Percentiles rank a stretch among this genome's conserved stretches.
These are phyloP conservation scores for Avena insularis DNA, from an alignment of 176 grass and related monocot species.

Conservation along the genomic window DNA sequence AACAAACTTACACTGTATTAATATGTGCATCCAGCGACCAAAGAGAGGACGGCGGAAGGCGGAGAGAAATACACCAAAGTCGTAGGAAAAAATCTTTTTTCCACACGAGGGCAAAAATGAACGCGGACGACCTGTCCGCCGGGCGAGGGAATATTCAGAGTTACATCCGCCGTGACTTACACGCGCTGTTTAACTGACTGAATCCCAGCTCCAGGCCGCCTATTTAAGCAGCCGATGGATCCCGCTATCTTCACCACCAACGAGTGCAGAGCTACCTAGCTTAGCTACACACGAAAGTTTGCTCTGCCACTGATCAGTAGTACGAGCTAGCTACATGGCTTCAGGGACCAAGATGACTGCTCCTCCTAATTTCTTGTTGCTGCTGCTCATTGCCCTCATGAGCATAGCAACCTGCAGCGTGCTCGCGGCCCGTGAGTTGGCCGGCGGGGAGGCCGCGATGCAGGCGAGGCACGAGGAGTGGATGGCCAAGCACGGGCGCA, in stretches of 20 bases:
- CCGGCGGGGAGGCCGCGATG: not conserved
- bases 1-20: too few species aligned
- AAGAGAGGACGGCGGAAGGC: not conserved
- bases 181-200: not conserved
- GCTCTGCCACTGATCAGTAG: not conserved
- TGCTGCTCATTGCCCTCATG: not conserved
- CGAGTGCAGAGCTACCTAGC: too few species aligned
- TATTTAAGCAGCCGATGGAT: not conserved
- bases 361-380: not conserved
- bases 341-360: not conserved
- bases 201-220: not conserved
- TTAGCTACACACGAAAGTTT: too few species aligned
- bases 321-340: not conserved
- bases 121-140: not conserved
- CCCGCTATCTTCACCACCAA: not conserved
- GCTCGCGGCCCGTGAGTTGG: constrained; percentile 10
- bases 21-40: not conserved
- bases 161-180: not conserved
- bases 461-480: constrained; percentile 36
- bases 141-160: not conserved
- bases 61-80: not conserved
- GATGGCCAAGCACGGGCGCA: constrained; percentile 47
- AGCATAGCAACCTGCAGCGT: not conserved
- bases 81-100: not conserved
- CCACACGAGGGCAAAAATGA: not conserved